Evolutionary conservation across 352 stramenopile genomes (phyloP).

Genomic region (Globisporangium carolinianum): DNA sequence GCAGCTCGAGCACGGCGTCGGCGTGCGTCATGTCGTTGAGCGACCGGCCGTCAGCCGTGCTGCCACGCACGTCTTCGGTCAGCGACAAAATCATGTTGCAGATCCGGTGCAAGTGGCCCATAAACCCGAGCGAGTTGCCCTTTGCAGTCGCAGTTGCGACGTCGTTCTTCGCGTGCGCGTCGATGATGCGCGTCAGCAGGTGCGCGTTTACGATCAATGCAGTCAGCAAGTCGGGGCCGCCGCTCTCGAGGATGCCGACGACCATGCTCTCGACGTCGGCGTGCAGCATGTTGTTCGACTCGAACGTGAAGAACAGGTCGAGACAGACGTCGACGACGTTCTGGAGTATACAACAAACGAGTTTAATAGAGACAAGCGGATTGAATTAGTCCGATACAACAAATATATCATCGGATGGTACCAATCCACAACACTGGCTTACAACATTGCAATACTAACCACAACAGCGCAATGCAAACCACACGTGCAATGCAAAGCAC

Average conservation of each 20-base stretch:
- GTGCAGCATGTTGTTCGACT: conserved; percentile 85
- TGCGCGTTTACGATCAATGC: conserved; percentile 72
- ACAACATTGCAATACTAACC: neutral
- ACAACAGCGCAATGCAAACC: too few species aligned
- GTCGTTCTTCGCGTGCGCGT: conserved; percentile 76
- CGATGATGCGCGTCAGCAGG: conserved; percentile 62
- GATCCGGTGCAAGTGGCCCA: conserved; percentile 80
- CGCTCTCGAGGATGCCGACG: conserved; percentile 75
- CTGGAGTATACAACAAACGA: conserved; percentile 1
- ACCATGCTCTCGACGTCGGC: conserved; percentile 83
- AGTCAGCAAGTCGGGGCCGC: conserved; percentile 60
- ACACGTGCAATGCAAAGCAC: too few species aligned
- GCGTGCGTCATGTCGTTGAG: conserved; percentile 85
- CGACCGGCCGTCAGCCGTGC: conserved; percentile 44
- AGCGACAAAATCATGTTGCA: conserved; percentile 84
- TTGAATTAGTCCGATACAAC: neutral
- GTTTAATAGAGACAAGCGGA: too few species aligned
- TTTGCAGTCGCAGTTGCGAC: conserved; percentile 45
- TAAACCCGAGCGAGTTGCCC: conserved; percentile 69
- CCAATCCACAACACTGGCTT: neutral
- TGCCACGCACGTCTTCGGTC: conserved; percentile 64
- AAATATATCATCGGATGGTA: neutral
- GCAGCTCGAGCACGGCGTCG: conserved; percentile 71
- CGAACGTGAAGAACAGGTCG: conserved; percentile 86
- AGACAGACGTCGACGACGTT: conserved; percentile 69